Conservation (phyloP, 257 asterid genomes). For the Solanum etuberosum region DNA sequence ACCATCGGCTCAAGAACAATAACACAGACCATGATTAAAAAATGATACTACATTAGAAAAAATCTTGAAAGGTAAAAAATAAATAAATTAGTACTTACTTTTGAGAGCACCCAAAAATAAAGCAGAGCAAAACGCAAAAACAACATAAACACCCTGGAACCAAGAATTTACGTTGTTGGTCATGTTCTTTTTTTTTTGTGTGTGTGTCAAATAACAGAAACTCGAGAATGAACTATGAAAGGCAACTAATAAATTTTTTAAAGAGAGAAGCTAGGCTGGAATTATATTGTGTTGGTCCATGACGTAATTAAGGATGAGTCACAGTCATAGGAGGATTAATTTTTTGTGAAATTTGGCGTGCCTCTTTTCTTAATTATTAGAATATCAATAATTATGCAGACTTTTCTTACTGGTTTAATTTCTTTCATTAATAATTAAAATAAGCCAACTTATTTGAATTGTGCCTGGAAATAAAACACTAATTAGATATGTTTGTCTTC, state of each 20-base stretch:
- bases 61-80: not conserved
- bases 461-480: not conserved
- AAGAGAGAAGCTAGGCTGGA: not conserved
- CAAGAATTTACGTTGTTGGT: conserved; percentile 22
- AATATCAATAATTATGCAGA: not conserved
- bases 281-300: not conserved
- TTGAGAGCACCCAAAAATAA: conserved; percentile 66
- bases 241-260: not conserved
- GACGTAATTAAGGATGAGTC: not conserved
- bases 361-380: not conserved
- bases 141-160: conserved; percentile 43
- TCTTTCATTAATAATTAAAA: not conserved
- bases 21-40: not conserved
- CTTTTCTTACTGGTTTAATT: not conserved
- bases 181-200: conserved; percentile 17
- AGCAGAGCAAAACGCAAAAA: conserved; percentile 56
- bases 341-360: not conserved
- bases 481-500: not conserved
- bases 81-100: conserved; percentile 32
- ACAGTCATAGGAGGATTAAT: not conserved
- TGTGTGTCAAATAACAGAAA: not conserved
- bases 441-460: not conserved
- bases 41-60: not conserved
- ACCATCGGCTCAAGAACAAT: not conserved
- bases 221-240: not conserved